Base-by-base conservation (phyloP, 345 rosid genomes). In the Populus alba region DNA sequence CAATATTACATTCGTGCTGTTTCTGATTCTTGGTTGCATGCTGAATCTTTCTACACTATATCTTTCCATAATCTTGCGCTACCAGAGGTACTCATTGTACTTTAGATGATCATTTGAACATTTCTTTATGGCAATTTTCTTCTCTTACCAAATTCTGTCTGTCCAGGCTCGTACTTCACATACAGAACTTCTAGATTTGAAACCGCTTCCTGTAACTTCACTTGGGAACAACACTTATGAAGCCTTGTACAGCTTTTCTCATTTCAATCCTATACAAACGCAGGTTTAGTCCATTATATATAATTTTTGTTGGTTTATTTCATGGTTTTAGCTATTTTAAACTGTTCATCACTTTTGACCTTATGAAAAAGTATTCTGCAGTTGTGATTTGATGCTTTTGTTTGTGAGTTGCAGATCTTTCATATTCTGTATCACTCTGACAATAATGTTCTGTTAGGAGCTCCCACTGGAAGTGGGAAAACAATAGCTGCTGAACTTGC, bases 401-500 rank as follows among this genome's bases (percentile, higher is more conserved):
- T 82, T 83, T 81, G 76, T 79, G 65, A 51, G 53, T 81, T 84
- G 87, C 94, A 95, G 99, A 87, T 82, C 41, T 95, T 95, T 79
- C 99, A 95, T 87, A 90, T 89, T 47, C 87, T 95, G 72, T 92
- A 92, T 86, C 98, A 95, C 86, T 89, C 97, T 74, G 97, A 95
- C 87, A 88, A 87, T 81, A 93, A 92, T 86, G 97, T 93, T 78
- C 92, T 95, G 70, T 86, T 95, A 70, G 99, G 99, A 85, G 98
- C 99, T 81, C 99, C 99, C 25, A 93, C 99, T 69, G 99, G 99
- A 79, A 95, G 98, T 87, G 99, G 99, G 76, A 93, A 95, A 87
- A 95, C 99, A 31, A 93, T 95, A 77, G 90, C 99, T 76, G 98
- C 99, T 77, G 99, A 95, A 87, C 98, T 95, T 81, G 98, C 99